Conservation (phyloP, 176 grass and related monocot species). For the Carex pumila region DNA sequence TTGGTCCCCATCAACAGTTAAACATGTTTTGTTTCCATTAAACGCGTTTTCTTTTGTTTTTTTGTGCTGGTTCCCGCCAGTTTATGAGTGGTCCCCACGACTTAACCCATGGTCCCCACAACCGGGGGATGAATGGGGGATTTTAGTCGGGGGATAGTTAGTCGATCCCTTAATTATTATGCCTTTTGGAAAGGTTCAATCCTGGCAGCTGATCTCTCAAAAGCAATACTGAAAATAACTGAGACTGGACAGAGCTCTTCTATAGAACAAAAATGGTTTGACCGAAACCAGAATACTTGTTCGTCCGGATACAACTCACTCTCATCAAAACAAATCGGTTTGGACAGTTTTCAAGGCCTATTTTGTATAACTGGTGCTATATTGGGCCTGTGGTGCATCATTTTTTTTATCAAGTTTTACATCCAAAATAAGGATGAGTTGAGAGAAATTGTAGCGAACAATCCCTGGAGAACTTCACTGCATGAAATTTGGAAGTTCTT, state of each 20-base stretch:
- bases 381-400: constrained; percentile 28
- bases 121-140: too few relatives aligned
- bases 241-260: constrained; percentile 23
- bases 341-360: constrained; percentile 35
- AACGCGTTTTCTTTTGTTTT: too few relatives aligned
- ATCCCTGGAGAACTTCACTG: not conserved
- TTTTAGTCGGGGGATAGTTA: too few relatives aligned
- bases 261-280: constrained; percentile 42
- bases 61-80: too few relatives aligned
- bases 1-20: too few relatives aligned
- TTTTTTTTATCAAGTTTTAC: constrained; percentile 29
- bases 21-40: too few relatives aligned
- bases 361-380: constrained; percentile 36
- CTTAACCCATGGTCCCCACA: too few relatives aligned
- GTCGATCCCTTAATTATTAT: too few relatives aligned
- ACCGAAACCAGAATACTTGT: constrained; percentile 9
- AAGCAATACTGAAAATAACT: constrained; percentile 47
- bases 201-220: constrained; percentile 33
- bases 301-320: not conserved
- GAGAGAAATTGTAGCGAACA: not conserved
- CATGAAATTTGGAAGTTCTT: not conserved
- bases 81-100: too few relatives aligned
- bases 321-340: constrained; percentile 23
- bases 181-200: constrained; percentile 35
- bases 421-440: constrained; percentile 22